A percentile compares a stretch with the other conserved stretches of the same genome.
Conservation (phyloP, 495 filamentous ascomycete genomes). For the Aspergillus sparsus region DNA sequence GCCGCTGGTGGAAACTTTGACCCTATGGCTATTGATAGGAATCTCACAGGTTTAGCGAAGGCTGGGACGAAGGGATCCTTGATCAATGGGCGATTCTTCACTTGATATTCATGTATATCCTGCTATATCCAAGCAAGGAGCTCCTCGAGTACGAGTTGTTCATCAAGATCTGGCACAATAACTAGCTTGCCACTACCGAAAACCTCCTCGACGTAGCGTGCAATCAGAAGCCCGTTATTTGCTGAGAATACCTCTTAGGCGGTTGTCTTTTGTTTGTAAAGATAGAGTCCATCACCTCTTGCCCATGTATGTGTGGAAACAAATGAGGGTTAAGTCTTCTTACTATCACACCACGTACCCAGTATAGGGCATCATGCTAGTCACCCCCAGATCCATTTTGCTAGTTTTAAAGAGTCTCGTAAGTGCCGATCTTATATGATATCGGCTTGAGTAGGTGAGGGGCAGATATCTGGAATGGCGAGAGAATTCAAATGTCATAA, state of each 20-base stretch:
- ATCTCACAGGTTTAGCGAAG: slow-evolving; percentile 13
- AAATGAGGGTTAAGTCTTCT: slow-evolving; percentile 6
- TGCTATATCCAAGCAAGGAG: slow-evolving; percentile 18
- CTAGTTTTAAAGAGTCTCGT: too few species aligned
- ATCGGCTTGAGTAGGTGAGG: too few species aligned
- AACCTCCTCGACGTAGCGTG: slow-evolving; percentile 3
- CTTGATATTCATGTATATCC: slow-evolving; percentile 22
- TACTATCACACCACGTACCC: background rate
- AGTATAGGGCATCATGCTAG: background rate
- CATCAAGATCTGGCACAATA: slow-evolving; percentile 24
- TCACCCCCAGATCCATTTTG: too few species aligned
- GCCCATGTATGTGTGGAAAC: slow-evolving; percentile 21
- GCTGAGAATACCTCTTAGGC: slow-evolving; percentile 24
- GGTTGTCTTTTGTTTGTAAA: slow-evolving; percentile 11
- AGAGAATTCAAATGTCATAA: too few species aligned
- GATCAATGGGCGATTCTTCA: slow-evolving; percentile 14
- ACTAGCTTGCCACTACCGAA: slow-evolving; percentile 23
- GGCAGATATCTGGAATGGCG: too few species aligned
- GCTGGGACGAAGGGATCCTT: background rate
- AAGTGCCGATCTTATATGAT: too few species aligned
- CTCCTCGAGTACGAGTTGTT: slow-evolving; percentile 11
- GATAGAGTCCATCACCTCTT: slow-evolving; percentile 23
- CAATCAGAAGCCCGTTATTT: slow-evolving; percentile 21
- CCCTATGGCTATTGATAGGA: slow-evolving; percentile 23
- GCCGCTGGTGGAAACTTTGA: slow-evolving; percentile 23